A percentile compares a stretch with the other conserved stretches of the same genome.
phyloP scores from a whole-genome alignment of 495 filamentous ascomycete genomes.

The Xylaria flabelliformis region DNA sequence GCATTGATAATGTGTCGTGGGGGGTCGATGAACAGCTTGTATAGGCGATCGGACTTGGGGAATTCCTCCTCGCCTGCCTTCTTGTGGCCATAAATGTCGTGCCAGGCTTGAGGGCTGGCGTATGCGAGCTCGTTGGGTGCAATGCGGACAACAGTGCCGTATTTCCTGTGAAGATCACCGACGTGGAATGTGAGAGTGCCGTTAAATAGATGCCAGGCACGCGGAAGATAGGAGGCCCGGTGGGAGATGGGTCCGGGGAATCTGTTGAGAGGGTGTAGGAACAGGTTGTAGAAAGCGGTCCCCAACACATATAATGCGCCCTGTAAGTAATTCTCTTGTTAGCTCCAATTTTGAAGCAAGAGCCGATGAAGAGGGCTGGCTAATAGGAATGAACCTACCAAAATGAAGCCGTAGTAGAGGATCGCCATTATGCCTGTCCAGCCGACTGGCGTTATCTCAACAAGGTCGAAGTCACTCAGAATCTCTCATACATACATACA shows the following conservation, averaged over 20 bases:
- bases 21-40: constrained; percentile 36
- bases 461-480: constrained; percentile 1
- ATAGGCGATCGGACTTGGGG: constrained; percentile 44
- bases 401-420: constrained; percentile 19
- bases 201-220: constrained; percentile 34
- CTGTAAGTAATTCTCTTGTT: constrained; percentile 21
- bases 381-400: constrained; percentile 26
- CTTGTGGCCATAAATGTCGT: constrained; percentile 60
- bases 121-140: constrained; percentile 61
- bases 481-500: constrained; percentile 5
- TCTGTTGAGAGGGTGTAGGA: constrained; percentile 56
- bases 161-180: constrained; percentile 53
- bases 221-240: constrained; percentile 46
- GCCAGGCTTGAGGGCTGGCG: constrained; percentile 57
- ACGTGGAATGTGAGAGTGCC: constrained; percentile 52
- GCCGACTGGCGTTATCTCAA: constrained; percentile 19
- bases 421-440: constrained; percentile 24
- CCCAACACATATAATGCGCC: constrained; percentile 28
- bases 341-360: background rate
- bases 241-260: constrained; percentile 58
- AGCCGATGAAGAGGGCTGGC: background rate
- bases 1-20: constrained; percentile 44
- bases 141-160: constrained; percentile 62
- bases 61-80: constrained; percentile 39
- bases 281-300: constrained; percentile 51